These are phyloP conservation scores for Petunia axillaris DNA, from an alignment of 257 asterid genomes.

Conservation along the genomic window DNA sequence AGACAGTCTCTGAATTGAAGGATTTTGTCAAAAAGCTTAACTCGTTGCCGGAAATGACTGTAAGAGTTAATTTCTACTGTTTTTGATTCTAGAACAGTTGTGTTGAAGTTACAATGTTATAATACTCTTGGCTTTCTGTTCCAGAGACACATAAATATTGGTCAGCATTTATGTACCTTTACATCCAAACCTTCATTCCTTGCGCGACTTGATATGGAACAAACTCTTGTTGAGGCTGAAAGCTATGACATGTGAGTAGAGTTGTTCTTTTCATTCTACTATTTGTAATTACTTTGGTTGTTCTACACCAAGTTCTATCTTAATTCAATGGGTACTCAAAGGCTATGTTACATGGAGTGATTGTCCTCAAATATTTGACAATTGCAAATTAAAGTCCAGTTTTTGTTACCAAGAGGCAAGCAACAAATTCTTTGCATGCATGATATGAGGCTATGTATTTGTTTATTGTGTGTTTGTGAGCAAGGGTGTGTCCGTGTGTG, in stretches of 20 bases:
- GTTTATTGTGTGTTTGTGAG: conserved; percentile 12
- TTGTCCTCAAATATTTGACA: neutral
- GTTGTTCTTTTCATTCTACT: neutral
- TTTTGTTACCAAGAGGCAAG: neutral
- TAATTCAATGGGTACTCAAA: neutral
- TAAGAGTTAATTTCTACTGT: conserved; percentile 47
- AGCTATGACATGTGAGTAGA: conserved; percentile 83
- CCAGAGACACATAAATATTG: conserved; percentile 98
- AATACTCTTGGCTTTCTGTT: conserved; percentile 40
- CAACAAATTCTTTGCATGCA: neutral
- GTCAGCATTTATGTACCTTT: conserved; percentile 83
- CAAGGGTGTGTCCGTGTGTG: neutral
- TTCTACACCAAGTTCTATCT: neutral
- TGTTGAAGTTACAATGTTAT: neutral
- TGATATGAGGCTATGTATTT: neutral
- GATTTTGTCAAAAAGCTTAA: conserved; percentile 98
- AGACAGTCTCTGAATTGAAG: conserved; percentile 91
- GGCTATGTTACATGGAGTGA: neutral
- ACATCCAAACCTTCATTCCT: conserved; percentile 87
- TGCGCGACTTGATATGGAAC: conserved; percentile 93
- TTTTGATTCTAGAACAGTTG: conserved; percentile 23
- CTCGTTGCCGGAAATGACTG: conserved; percentile 98
- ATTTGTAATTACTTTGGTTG: conserved; percentile 6
- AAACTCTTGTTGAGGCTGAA: conserved; percentile 91
- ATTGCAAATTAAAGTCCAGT: neutral